Evolutionary conservation across 2,329 filamentous ascomycete species (phyloP).

Genomic region (Ophiobolus disseminans): DNA sequence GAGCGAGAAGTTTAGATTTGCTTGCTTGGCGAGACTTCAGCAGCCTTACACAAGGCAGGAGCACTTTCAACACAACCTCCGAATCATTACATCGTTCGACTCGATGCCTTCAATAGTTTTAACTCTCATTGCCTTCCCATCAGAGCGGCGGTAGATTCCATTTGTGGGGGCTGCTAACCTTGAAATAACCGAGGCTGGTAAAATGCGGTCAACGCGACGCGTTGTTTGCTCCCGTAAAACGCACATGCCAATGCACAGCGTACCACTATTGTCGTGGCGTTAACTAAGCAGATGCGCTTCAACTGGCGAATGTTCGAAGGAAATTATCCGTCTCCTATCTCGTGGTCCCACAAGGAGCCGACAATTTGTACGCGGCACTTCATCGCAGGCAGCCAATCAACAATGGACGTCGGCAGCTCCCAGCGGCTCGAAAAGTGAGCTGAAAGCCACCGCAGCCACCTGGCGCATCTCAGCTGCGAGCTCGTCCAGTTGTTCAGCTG

Average conservation of each 20-base stretch:
- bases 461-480: constrained; percentile 6
- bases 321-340: constrained; percentile 19
- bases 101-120: no score
- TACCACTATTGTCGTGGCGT: constrained; percentile 18
- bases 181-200: no score
- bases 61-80: no score
- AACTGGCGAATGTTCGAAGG: constrained; percentile 14
- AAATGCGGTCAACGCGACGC: no score
- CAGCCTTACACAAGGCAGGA: no score
- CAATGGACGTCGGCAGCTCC: not conserved
- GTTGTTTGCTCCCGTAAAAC: constrained; percentile 7
- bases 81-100: no score
- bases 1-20: no score
- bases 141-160: constrained; percentile 6
- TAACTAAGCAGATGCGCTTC: constrained; percentile 18
- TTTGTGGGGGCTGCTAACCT: constrained; percentile 14
- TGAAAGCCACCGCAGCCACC: constrained; percentile 7
- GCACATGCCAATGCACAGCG: constrained; percentile 12
- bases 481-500: constrained; percentile 6
- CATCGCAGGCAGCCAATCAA: not conserved
- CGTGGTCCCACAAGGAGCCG: not conserved
- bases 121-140: constrained; percentile 1
- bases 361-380: not conserved
- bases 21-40: no score
- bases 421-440: constrained; percentile 2